Percentiles rank a stretch among this genome's conserved stretches.
These are phyloP conservation scores for Begonia fuchsioides DNA, from an alignment of 306 rosid genomes.

Conservation along the genomic window DNA sequence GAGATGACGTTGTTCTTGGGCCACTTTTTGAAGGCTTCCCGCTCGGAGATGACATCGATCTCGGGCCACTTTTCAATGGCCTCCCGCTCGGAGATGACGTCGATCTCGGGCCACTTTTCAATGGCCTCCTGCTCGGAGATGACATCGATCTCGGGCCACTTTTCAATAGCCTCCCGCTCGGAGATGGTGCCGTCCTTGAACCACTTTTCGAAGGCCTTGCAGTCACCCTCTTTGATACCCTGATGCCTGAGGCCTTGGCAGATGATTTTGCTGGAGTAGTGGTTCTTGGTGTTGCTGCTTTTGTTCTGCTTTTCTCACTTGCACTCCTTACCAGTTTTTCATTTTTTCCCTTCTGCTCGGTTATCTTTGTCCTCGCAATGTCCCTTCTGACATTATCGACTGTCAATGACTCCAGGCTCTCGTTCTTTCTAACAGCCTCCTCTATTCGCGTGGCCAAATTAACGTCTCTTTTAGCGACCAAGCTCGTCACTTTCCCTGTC, in stretches of 20 bases:
- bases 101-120: constrained; percentile 29
- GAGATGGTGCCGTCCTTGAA: no score
- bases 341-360: constrained; percentile 37
- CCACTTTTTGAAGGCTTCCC: no score
- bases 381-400: constrained; percentile 53
- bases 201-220: no score
- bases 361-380: constrained; percentile 38
- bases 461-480: constrained; percentile 55
- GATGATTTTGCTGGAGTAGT: constrained; percentile 14
- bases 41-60: no score
- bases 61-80: no score
- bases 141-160: constrained; percentile 21
- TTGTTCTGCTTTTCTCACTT: constrained; percentile 18
- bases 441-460: constrained; percentile 60
- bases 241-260: no score
- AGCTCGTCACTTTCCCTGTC: constrained; percentile 92
- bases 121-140: constrained; percentile 28
- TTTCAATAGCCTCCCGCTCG: constrained; percentile 15
- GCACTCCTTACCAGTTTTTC: constrained; percentile 27
- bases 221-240: no score
- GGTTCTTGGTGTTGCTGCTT: constrained; percentile 7
- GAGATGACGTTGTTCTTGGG: no score
- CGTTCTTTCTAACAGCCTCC: constrained; percentile 82
- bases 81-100: constrained; percentile 11
- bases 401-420: constrained; percentile 75